Evolutionary conservation across 768 basidiomycete species (phyloP).

Genomic region (Tricholomella constricta): DNA sequence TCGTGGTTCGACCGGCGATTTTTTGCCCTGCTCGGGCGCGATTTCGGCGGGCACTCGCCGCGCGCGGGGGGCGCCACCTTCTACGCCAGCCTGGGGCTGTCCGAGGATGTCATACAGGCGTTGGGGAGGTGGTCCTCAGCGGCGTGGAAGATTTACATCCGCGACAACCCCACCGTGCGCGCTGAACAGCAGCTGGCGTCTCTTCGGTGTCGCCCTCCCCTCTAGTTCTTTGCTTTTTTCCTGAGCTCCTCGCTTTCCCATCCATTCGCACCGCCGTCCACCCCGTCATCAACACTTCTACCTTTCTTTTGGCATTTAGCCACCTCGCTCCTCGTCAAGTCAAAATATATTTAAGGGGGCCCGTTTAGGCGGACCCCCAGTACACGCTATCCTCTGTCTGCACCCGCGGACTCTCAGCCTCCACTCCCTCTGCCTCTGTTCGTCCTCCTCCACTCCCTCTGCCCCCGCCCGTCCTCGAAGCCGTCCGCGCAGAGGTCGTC

Average conservation of each 20-base stretch:
- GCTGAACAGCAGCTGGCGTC: slow-evolving; percentile 14
- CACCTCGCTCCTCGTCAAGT: slow-evolving; percentile 2
- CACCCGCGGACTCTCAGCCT: too few species aligned
- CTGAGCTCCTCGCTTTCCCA: neutral
- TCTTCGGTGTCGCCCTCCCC: neutral
- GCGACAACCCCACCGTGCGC: slow-evolving; percentile 13
- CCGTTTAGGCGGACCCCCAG: too few species aligned
- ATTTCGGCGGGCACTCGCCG: slow-evolving; percentile 24
- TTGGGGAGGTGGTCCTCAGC: slow-evolving; percentile 14
- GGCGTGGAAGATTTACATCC: slow-evolving; percentile 16
- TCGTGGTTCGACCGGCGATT: slow-evolving; percentile 24
- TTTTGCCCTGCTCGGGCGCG: slow-evolving; percentile 12
- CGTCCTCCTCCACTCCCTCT: too few species aligned
- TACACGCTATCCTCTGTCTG: too few species aligned
- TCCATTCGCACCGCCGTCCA: neutral
- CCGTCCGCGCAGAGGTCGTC: too few species aligned
- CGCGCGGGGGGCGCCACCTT: slow-evolving; percentile 19
- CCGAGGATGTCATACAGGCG: slow-evolving; percentile 11
- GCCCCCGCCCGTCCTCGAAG: too few species aligned
- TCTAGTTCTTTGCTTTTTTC: neutral
- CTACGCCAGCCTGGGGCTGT: slow-evolving; percentile 1
- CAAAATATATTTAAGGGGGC: neutral
- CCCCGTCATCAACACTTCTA: neutral
- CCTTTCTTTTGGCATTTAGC: neutral
- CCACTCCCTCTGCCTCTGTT: too few species aligned